Evolutionary conservation across 1,284 basidiomycete species (phyloP).

Genomic region (Athelia psychrophila): DNA sequence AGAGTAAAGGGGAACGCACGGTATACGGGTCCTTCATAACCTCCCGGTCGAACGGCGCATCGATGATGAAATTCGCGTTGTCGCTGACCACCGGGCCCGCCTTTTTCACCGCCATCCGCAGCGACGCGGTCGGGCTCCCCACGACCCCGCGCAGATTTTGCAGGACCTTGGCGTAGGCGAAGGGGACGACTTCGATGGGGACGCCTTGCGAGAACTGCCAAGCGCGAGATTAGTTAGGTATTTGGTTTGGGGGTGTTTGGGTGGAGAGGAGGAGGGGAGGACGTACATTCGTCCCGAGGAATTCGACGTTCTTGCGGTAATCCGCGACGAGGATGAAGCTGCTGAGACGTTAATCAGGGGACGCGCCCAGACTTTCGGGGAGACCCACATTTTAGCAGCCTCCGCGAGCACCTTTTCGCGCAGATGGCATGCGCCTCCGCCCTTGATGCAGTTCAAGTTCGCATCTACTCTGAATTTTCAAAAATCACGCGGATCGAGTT

Average conservation of each 20-base stretch:
- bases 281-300: slow-evolving; percentile 82
- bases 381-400: slow-evolving; percentile 79
- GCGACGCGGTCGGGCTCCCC: slow-evolving; percentile 59
- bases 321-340: slow-evolving; percentile 96
- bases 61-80: slow-evolving; percentile 95
- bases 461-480: slow-evolving; percentile 71
- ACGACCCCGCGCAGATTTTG: slow-evolving; percentile 64
- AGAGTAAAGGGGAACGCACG: slow-evolving; percentile 43
- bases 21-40: slow-evolving; percentile 68
- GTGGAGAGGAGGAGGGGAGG: background rate
- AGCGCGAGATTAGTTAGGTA: background rate
- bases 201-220: slow-evolving; percentile 84
- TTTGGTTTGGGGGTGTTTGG: background rate
- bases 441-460: slow-evolving; percentile 93
- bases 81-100: slow-evolving; percentile 95
- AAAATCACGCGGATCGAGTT: background rate
- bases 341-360: background rate
- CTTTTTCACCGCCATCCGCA: slow-evolving; percentile 85
- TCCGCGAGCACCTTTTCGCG: slow-evolving; percentile 98
- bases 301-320: slow-evolving; percentile 87
- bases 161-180: slow-evolving; percentile 89
- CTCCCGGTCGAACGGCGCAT: slow-evolving; percentile 79
- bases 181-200: slow-evolving; percentile 95
- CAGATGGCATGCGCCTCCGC: slow-evolving; percentile 95
- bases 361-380: background rate